Conservation (phyloP, 371 early-diverging fungal genomes). For the Rhizopus delemar region DNA sequence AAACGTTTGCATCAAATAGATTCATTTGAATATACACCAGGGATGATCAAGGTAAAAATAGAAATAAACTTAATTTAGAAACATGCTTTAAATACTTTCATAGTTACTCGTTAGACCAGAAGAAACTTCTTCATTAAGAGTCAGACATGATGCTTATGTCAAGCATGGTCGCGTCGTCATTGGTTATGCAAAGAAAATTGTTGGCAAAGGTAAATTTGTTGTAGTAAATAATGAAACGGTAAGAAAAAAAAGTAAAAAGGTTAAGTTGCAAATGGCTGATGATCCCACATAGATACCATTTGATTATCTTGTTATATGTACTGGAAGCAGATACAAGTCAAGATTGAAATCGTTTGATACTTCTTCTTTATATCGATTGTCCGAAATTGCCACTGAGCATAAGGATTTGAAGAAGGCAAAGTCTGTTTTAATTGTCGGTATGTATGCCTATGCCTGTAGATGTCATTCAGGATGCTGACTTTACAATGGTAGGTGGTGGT, state of each 20-base stretch:
- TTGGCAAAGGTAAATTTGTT: slow-evolving; percentile 29
- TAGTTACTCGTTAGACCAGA: slow-evolving; percentile 35
- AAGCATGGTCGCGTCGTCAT: slow-evolving; percentile 48
- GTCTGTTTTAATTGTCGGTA: slow-evolving; percentile 53
- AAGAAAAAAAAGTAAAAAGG: not conserved
- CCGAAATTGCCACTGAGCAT: slow-evolving; percentile 33
- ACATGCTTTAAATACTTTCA: not conserved
- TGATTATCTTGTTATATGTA: slow-evolving; percentile 72
- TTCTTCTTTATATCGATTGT: slow-evolving; percentile 38
- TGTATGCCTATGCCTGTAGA: slow-evolving; percentile 52
- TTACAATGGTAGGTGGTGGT: slow-evolving; percentile 64
- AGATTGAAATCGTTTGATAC: slow-evolving; percentile 50
- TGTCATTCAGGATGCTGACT: slow-evolving; percentile 50
- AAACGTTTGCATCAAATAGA: slow-evolving; percentile 12
- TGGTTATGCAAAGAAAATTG: slow-evolving; percentile 41
- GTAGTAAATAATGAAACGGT: slow-evolving; percentile 35
- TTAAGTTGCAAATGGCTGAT: too few relatives aligned
- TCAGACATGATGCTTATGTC: slow-evolving; percentile 42
- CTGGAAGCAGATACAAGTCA: slow-evolving; percentile 63
- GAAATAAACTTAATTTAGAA: not conserved
- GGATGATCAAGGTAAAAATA: slow-evolving; percentile 33
- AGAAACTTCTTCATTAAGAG: slow-evolving; percentile 32
- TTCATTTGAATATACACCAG: slow-evolving; percentile 52
- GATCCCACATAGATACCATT: slow-evolving; percentile 46
- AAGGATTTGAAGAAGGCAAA: slow-evolving; percentile 59